Evolutionary conservation across 176 grass and related monocot species (phyloP), one percentile per base, ranked within the genome.

Genomic region (Rhynchospora breviuscula): DNA sequence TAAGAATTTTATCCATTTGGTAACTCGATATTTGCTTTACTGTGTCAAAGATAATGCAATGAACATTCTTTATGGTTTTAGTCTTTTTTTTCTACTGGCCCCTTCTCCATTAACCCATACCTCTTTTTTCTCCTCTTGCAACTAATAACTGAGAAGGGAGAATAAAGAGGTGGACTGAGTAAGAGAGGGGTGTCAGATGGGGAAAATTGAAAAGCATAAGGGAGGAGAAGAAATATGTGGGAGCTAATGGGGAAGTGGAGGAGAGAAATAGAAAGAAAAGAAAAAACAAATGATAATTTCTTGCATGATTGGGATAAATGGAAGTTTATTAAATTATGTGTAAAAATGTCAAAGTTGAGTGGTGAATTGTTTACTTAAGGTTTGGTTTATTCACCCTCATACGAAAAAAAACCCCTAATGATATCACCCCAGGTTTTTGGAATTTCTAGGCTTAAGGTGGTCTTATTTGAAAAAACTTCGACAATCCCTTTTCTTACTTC

Each of bases 391-490:
- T 76, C 6, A 49, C 46, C 69, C 51, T n/a, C 72, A 15, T 10
- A 40, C 2, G 2, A 15, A 76, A 54, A 54, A 54, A 26, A 52
- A 29, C 14, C 46, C 23, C 2, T 11, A 73, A 49, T 78, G 51
- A 78, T 57, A 57, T 57, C 13, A 35, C 56, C 23, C 25, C 12
- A 47, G 47, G 23, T 19, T 33, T 23, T 78, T 78, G 44, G 29
- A 63, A 81, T 47, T 81, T 35, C 15, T 46, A 35, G 22, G 63
- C 60, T 22, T 64, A 18, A 81, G 5, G 63, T 48, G 59, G n/a
- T 11, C 54, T 81, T 63, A 64, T 45, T 22, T 82, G 18, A 66
- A 68, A 40, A 67, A 82, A 26, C 45, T 82, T 78, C 11, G 31
- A 78, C 23, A 57, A 9, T 33, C 25, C 48, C 51, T 57, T 48